These are phyloP conservation scores for Saxophila tyrrhenica DNA, from an alignment of 495 filamentous ascomycete species.

Conservation along the genomic window DNA sequence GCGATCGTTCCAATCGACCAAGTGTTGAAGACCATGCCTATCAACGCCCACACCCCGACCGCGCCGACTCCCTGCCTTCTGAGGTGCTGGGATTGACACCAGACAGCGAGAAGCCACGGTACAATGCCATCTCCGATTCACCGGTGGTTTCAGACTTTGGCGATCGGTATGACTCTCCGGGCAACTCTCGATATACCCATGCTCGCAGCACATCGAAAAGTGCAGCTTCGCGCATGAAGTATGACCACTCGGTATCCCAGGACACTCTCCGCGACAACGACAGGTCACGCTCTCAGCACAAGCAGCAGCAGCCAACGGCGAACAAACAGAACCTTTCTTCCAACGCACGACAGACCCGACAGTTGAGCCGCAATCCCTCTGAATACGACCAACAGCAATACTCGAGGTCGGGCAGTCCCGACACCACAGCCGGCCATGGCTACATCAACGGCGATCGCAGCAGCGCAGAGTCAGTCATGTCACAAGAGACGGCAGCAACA, in stretches of 20 bases:
- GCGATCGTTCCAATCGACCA: neutral
- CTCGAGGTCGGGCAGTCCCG: neutral
- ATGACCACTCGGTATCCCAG: neutral
- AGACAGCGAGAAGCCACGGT: neutral
- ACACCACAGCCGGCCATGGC: neutral
- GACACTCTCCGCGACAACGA: neutral
- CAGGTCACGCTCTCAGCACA: neutral
- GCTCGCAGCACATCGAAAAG: neutral
- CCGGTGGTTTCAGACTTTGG: neutral
- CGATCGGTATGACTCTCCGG: conserved; percentile 6
- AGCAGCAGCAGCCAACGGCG: neutral
- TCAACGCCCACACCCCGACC: neutral
- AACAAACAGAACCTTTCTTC: neutral
- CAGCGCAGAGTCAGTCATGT: conserved; percentile 27
- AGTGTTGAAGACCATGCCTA: neutral
- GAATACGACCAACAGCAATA: neutral
- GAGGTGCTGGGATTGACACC: neutral
- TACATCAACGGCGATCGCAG: conserved; percentile 21
- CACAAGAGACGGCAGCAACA: conserved; percentile 30
- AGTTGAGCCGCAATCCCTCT: neutral
- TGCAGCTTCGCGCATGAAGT: neutral
- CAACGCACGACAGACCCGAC: neutral
- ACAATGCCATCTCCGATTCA: neutral
- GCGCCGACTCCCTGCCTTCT: neutral
- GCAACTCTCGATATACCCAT: conserved; percentile 2